These are phyloP conservation scores for Fomes fomentarius DNA, from an alignment of 1,284 basidiomycete species.

Conservation along the genomic window DNA sequence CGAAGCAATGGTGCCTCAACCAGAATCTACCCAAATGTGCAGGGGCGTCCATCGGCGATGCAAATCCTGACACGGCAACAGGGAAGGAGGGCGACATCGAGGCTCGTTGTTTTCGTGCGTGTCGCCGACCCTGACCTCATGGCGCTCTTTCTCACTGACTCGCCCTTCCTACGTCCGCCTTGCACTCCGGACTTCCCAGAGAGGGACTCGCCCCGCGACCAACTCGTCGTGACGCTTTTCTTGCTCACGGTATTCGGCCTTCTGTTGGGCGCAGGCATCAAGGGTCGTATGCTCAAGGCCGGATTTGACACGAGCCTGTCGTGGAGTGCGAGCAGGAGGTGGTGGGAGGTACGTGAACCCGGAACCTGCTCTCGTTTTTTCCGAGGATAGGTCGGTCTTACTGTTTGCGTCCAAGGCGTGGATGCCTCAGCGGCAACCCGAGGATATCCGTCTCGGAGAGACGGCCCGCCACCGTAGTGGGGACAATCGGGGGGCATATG, in stretches of 20 bases:
- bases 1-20: slow-evolving; percentile 94
- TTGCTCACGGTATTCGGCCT: slow-evolving; percentile 84
- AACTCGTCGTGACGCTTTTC: slow-evolving; percentile 89
- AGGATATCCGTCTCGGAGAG: slow-evolving; percentile 51
- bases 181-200: slow-evolving; percentile 43
- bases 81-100: slow-evolving; percentile 97
- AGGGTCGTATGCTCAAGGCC: slow-evolving; percentile 77
- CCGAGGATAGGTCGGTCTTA: slow-evolving; percentile 6
- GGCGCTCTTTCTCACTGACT: slow-evolving; percentile 10
- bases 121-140: slow-evolving; percentile 24
- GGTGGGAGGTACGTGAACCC: slow-evolving; percentile 70
- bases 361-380: background rate
- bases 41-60: slow-evolving; percentile 83
- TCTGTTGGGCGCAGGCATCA: slow-evolving; percentile 81
- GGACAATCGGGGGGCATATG: slow-evolving; percentile 45
- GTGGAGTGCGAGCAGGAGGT: slow-evolving; percentile 64
- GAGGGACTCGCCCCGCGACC: slow-evolving; percentile 88
- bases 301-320: slow-evolving; percentile 65
- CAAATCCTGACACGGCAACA: slow-evolving; percentile 89
- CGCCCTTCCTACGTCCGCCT: background rate
- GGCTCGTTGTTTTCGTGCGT: slow-evolving; percentile 93
- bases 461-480: slow-evolving; percentile 29
- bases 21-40: slow-evolving; percentile 88
- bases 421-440: slow-evolving; percentile 56
- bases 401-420: slow-evolving; percentile 47